These are phyloP conservation scores for Aphanomyces stellatus DNA, from an alignment of 352 stramenopile genomes.

Conservation along the genomic window DNA sequence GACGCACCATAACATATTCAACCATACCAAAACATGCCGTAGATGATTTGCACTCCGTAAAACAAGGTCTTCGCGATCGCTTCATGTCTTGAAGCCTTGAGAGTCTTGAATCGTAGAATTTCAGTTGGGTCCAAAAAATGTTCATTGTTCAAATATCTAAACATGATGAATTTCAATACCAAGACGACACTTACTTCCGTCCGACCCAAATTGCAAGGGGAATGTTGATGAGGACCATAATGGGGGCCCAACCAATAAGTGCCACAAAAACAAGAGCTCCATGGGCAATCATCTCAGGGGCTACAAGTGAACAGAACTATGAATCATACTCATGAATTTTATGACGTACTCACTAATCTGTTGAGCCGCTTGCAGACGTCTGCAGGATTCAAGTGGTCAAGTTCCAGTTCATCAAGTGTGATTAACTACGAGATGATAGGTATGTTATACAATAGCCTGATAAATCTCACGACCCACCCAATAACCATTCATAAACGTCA, in stretches of 20 bases:
- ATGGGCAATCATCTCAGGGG: constrained; percentile 72
- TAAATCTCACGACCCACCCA: constrained; percentile 38
- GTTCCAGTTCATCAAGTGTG: constrained; percentile 76
- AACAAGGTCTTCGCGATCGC: constrained; percentile 81
- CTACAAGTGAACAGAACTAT: constrained; percentile 24
- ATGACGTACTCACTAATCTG: constrained; percentile 73
- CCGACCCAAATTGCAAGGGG: constrained; percentile 66
- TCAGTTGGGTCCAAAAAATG: constrained; percentile 79
- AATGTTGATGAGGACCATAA: constrained; percentile 72
- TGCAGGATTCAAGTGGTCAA: constrained; percentile 80
- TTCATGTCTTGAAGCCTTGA: constrained; percentile 64
- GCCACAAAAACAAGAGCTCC: constrained; percentile 68
- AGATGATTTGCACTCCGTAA: constrained; percentile 81
- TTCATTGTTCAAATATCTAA: constrained; percentile 62
- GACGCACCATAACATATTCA: constrained; percentile 17
- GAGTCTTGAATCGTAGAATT: constrained; percentile 82
- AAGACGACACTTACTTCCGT: constrained; percentile 35
- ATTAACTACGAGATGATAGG: constrained; percentile 72
- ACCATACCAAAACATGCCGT: constrained; percentile 81
- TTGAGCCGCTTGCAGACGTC: constrained; percentile 79
- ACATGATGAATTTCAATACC: neutral
- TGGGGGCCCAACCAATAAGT: constrained; percentile 60
- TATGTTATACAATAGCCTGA: neutral
- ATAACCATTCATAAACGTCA: constrained; percentile 84
- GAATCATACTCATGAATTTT: neutral